phyloP scores from a whole-genome alignment of 2,329 filamentous ascomycete genomes.

The Pestalotiopsis sp. region DNA sequence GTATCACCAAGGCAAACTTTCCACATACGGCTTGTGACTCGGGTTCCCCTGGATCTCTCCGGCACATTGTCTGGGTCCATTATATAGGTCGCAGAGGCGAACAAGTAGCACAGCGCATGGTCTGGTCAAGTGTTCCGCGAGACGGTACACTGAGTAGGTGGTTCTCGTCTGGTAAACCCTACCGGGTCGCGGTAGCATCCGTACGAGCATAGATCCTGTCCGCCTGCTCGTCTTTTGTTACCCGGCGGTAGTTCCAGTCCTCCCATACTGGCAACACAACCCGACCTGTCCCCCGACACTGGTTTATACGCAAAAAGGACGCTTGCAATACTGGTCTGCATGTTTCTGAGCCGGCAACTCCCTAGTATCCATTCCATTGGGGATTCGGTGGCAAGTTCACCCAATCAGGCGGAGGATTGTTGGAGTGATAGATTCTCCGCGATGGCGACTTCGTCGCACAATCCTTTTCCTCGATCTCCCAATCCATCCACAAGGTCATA shows the following conservation, averaged over 20 bases:
- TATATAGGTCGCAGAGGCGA: conserved; percentile 19
- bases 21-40: conserved; percentile 11
- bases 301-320: conserved; percentile 23
- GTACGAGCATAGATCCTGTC: conserved; percentile 29
- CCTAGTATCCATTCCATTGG: conserved; percentile 39
- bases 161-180: conserved; percentile 17
- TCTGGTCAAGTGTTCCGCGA: conserved; percentile 22
- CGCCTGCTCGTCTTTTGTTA: conserved; percentile 24
- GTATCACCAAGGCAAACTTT: conserved; percentile 3
- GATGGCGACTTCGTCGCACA: conserved; percentile 62
- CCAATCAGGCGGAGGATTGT: conserved; percentile 36
- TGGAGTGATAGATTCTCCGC: conserved; percentile 35
- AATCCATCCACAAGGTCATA: conserved; percentile 64
- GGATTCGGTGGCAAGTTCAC: conserved; percentile 39
- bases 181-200: conserved; percentile 20
- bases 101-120: conserved; percentile 31
- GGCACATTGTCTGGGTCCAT: conserved; percentile 4
- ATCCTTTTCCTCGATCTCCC: conserved; percentile 62
- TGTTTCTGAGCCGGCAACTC: conserved; percentile 43
- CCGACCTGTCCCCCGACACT: conserved; percentile 21
- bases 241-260: conserved; percentile 26
- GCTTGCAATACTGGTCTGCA: conserved; percentile 35
- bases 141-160: conserved; percentile 24
- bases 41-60: conserved; percentile 1
- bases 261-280: conserved; percentile 5